Evolutionary conservation across 139 green algal species (phyloP).

Genomic region (Coelastrella sp.): DNA sequence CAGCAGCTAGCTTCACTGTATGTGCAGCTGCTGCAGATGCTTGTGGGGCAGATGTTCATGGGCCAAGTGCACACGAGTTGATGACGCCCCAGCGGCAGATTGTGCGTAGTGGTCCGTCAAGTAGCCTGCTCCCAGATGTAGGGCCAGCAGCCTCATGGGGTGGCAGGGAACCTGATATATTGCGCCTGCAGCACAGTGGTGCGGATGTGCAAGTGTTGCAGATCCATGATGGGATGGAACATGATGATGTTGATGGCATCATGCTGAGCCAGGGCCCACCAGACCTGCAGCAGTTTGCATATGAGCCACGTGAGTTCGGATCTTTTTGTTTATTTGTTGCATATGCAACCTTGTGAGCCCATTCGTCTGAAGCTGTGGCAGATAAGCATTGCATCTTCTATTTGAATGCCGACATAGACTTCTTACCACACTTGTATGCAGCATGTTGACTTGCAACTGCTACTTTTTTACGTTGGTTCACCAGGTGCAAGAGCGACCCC

Average conservation of each 20-base stretch:
- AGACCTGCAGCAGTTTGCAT: constrained; percentile 30
- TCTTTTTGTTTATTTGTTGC: not conserved
- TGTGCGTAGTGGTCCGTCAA: not conserved
- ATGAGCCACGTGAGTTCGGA: not conserved
- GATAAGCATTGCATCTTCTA: too few species aligned
- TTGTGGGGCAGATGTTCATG: too few species aligned
- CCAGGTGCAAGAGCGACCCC: not conserved
- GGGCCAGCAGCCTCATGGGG: not conserved
- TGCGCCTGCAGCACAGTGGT: not conserved
- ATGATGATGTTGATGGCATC: not conserved
- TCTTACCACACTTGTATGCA: too few species aligned
- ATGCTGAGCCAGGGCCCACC: not conserved
- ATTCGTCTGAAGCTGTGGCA: too few species aligned
- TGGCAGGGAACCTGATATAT: not conserved
- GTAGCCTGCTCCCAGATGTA: not conserved
- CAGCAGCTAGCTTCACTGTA: too few species aligned
- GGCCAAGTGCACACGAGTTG: not conserved
- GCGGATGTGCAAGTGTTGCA: not conserved
- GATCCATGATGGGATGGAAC: not conserved
- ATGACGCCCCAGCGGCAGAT: constrained; percentile 16
- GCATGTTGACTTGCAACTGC: not conserved
- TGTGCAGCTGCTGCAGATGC: too few species aligned
- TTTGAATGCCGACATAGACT: too few species aligned
- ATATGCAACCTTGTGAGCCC: too few species aligned
- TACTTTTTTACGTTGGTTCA: not conserved